Base-by-base conservation (phyloP, 768 basidiomycete species). In the Aureoboletus auriporus region DNA sequence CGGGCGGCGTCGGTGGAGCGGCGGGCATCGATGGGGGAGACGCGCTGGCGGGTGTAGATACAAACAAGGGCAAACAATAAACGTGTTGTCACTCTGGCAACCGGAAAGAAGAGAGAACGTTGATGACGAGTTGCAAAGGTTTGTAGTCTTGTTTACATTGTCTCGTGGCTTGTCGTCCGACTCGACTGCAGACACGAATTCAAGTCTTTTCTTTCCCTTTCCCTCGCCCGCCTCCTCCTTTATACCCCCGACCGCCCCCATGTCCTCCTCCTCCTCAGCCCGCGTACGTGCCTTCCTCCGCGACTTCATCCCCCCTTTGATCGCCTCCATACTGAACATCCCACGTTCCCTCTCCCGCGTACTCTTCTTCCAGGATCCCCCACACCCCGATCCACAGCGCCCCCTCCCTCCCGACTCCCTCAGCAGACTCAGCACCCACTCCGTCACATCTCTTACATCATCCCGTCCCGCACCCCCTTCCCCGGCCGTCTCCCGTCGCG, bases 391-490 rank as follows among this genome's bases (percentile, higher is more conserved):
- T 23, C 20, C 20, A 23, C 20, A 23, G 20, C 20, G 20, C 20
- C 20, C 20, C 20, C 20, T 23, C 20, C 20, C 20, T 23, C 20
- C 20, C 20, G 20, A 23, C 20, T 23, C 20, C 20, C 20, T 23
- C 20, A 23, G 2, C 20, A 23, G 20, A 23, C 20, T 23, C 20
- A 23, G 20, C 20, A 23, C 20, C 20, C 20, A 23, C 20, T 23
- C 20, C 4, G 64, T 59, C 42, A 66, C 39, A 23, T 71, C 65
- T 42, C 76, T 71, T 52, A 70, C 70, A 1, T 74, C 76, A 11
- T 74, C 74, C 1, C 78, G 83, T 5, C 82, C 80, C 30, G 83
- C 83, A 0, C 83, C 83, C 0, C 77, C 77, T 5, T 83, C 80
- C 2, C 83, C 82, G 13, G 77, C 72, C 0, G 47, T 71, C 5